Conservation (phyloP, 495 filamentous ascomycete species). For the Aspergillus biplanus region DNA sequence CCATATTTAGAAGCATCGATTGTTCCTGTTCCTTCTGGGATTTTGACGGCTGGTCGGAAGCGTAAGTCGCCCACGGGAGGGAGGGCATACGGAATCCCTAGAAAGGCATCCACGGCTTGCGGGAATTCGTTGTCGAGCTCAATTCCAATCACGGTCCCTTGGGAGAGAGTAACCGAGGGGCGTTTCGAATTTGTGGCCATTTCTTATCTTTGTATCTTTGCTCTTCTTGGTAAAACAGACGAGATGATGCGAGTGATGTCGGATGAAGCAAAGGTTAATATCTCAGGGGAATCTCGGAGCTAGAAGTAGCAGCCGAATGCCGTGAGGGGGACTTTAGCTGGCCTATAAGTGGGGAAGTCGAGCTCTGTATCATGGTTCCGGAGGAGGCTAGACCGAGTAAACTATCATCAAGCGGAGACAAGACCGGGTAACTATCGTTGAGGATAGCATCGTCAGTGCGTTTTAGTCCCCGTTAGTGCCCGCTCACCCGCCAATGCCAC, state of each 20-base stretch:
- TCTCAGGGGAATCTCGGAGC: not conserved
- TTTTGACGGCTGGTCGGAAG: slow-evolving; percentile 51
- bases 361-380: not conserved
- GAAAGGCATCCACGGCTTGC: slow-evolving; percentile 56
- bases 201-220: not conserved
- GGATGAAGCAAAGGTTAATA: not conserved
- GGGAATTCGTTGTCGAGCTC: slow-evolving; percentile 44
- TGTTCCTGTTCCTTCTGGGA: slow-evolving; percentile 36
- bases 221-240: not conserved
- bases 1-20: slow-evolving; percentile 49
- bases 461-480: not conserved
- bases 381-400: not conserved
- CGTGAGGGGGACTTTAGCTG: not conserved
- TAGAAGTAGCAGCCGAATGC: slow-evolving; percentile 3
- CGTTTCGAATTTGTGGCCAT: slow-evolving; percentile 3
- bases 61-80: slow-evolving; percentile 58
- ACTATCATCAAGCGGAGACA: not conserved
- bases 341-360: not conserved
- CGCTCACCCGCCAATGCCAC: slow-evolving; percentile 22
- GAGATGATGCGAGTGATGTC: not conserved
- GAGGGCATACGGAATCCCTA: slow-evolving; percentile 65
- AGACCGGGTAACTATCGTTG: no score
- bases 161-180: slow-evolving; percentile 47
- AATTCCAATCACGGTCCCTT: slow-evolving; percentile 59
- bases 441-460: no score